Conservation (phyloP, 2,329 filamentous ascomycete species). For the Thelonectria discophora region DNA sequence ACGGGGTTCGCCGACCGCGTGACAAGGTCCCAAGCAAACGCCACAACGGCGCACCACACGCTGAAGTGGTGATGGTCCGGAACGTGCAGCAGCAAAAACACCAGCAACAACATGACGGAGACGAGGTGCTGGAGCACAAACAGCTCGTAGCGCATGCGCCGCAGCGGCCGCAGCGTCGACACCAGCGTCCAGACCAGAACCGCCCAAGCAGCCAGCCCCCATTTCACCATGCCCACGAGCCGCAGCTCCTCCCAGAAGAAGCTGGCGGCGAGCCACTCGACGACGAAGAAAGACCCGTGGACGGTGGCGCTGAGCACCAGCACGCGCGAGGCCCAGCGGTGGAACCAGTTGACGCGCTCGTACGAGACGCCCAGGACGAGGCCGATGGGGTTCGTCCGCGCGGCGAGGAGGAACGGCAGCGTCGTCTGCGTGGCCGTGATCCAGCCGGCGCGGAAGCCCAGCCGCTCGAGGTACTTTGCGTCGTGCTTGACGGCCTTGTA, state of each 20-base stretch:
- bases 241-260: constrained; percentile 41
- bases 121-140: constrained; percentile 43
- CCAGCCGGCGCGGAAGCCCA: constrained; percentile 41
- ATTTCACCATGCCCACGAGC: constrained; percentile 40
- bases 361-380: constrained; percentile 39
- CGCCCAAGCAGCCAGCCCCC: constrained; percentile 40
- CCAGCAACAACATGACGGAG: constrained; percentile 35
- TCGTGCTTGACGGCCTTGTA: constrained; percentile 42
- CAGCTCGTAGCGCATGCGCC: constrained; percentile 41
- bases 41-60: constrained; percentile 41
- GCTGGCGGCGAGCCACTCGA: constrained; percentile 37
- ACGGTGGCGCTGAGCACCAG: constrained; percentile 39
- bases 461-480: constrained; percentile 38
- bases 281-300: constrained; percentile 37
- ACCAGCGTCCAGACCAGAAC: constrained; percentile 39
- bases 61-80: constrained; percentile 41
- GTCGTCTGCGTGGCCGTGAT: constrained; percentile 38
- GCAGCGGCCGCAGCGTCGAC: constrained; percentile 36
- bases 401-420: constrained; percentile 36
- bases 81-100: constrained; percentile 38
- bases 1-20: constrained; percentile 40
- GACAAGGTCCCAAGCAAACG: constrained; percentile 38
- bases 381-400: constrained; percentile 38
- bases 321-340: constrained; percentile 37
- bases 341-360: constrained; percentile 41